Conservation (phyloP, 164 flowering plant species). For the Santalum album region DNA sequence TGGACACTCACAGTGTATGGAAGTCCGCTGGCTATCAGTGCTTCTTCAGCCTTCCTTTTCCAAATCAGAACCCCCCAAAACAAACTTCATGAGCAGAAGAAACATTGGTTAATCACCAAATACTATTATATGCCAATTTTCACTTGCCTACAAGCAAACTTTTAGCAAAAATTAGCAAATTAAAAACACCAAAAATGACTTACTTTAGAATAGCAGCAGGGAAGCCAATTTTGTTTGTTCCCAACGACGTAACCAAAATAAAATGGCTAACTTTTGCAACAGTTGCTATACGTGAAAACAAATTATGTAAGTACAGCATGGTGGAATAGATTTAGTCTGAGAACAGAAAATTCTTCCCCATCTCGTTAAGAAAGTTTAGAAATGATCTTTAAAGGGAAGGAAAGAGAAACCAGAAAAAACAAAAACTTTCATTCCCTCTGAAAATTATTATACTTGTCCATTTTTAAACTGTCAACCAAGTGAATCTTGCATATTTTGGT, state of each 20-base stretch:
- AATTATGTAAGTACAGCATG: neutral
- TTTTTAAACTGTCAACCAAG: no score
- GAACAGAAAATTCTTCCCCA: no score
- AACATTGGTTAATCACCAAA: neutral
- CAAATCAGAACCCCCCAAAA: conserved; percentile 97
- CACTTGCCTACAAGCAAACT: neutral
- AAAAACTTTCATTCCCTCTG: no score
- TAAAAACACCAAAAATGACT: no score
- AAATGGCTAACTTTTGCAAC: conserved; percentile 71
- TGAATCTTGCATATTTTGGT: no score
- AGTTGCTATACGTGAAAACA: conserved; percentile 41
- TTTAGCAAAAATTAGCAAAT: neutral
- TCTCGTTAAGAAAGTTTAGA: no score
- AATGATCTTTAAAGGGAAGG: no score
- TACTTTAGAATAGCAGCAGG: conserved; percentile 95
- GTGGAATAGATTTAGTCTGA: neutral
- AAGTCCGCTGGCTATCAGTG: conserved; percentile 81
- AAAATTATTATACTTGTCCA: no score
- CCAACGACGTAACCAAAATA: conserved; percentile 83
- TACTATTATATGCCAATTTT: neutral
- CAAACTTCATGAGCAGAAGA: conserved; percentile 40
- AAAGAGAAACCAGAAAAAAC: no score
- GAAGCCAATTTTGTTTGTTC: conserved; percentile 90
- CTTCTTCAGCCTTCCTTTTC: conserved; percentile 98
- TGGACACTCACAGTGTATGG: conserved; percentile 77